Base-by-base conservation (phyloP, 345 rosid species). In the Salix udensis region DNA sequence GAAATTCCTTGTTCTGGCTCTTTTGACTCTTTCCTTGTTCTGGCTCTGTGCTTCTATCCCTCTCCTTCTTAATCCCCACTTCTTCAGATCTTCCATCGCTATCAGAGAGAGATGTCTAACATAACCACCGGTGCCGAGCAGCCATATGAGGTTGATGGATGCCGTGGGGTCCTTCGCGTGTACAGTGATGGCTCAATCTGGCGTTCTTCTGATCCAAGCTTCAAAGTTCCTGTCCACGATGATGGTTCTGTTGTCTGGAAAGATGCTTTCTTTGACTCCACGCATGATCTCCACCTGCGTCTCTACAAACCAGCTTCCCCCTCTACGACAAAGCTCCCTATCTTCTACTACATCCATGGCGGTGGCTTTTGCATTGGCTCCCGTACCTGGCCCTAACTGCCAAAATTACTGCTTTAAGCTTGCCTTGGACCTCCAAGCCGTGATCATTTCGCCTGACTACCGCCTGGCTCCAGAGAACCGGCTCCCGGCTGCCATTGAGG, bases 311-410 rank as follows among this genome's bases (percentile, higher is more conserved):
- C 91, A 1, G 78, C 87, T 34, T 74, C 34, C 6, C 19, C 73
- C 12, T 34, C 84, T 50, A 40, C 69, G 5, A 7, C 66, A 8
- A 74, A 77, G 68, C 81, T 77, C 24, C 78, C 78, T 4, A 50
- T 81, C 69, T 74, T 74, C 18, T 88, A 78, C 82, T 90, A 86
- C 85, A 87, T 90, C 72, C 94, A 87, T 26, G 92, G 94, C 0
- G 89, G 92, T 8, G 94, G 91, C 1, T 90, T 90, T 68, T 88
- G 91, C 78, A 88, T 88, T 30, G 89, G 90, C 0, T 88, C 94
- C 5, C 85, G 89, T 23, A 61, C 88, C 5, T 90, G 89, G 89
- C 90, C 92, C 0, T n/a, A 84, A 83, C 76, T 87, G 81, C 70
- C 94, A 87, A 60, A 87, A 88, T 82, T 88, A 83, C 74, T 88